Percentiles rank a stretch among this genome's conserved stretches.
Evolutionary conservation across 192 early-diverging fungal genomes (phyloP).

Genomic region (Rhizoclosmatium globosum): DNA sequence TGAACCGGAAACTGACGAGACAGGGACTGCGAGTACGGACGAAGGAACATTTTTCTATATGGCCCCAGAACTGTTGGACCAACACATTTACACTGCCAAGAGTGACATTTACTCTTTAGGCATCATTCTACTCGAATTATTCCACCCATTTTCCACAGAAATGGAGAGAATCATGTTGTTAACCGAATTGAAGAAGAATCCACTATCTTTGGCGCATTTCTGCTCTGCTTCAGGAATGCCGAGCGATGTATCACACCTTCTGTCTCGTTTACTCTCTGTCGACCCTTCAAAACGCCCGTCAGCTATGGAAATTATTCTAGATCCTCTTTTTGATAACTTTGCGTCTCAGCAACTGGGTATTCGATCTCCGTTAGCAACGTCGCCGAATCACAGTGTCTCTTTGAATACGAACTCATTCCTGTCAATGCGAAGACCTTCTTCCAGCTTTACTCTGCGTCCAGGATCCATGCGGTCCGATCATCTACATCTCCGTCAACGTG

Average conservation of each 20-base stretch:
- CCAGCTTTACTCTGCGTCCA: constrained; percentile 1
- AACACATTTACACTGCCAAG: constrained; percentile 45
- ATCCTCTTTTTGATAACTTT: constrained; percentile 25
- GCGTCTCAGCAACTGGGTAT: background rate
- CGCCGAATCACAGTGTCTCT: background rate
- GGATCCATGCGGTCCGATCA: background rate
- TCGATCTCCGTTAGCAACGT: background rate
- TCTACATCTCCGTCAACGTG: background rate
- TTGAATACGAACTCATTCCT: constrained; percentile 5
- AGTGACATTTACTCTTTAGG: constrained; percentile 63
- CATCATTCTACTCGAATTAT: constrained; percentile 57
- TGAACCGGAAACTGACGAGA: background rate
- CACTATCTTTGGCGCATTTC: constrained; percentile 4
- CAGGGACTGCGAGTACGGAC: constrained; percentile 31
- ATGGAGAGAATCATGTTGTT: constrained; percentile 49
- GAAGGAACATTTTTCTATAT: constrained; percentile 80
- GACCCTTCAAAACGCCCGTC: constrained; percentile 27
- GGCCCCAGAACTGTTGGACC: constrained; percentile 60
- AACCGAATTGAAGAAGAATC: constrained; percentile 28
- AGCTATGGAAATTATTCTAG: constrained; percentile 33
- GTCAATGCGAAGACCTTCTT: constrained; percentile 15
- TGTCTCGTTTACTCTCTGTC: constrained; percentile 2
- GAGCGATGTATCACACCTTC: constrained; percentile 19
- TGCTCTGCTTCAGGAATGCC: constrained; percentile 5
- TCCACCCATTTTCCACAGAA: constrained; percentile 50